Evolutionary conservation across 176 grass and related monocot species (phyloP), one percentile per base, ranked within the genome.

Genomic region (Eragrostis curvula): DNA sequence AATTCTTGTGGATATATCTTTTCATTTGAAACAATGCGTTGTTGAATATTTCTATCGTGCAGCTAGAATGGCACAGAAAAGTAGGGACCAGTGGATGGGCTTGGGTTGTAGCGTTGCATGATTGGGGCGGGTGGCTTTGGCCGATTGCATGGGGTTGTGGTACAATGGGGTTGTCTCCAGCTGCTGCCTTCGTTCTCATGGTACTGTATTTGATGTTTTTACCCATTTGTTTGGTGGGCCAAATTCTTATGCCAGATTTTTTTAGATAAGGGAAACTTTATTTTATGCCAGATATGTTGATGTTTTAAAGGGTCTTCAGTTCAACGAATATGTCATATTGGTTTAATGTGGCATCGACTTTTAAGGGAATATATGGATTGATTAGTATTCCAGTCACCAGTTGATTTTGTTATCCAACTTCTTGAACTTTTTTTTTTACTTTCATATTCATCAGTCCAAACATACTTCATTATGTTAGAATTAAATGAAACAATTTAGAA

Each of bases 151-250:
- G 65, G 17, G 17, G 42, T 12, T 58, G 68, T 73, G 27, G 56
- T 40, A 50, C 25, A 53, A 28, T 82, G 78, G 58, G 24, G 49
- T 77, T 82, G 83, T 82, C 73, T 86, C 83, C 83, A 77, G 82
- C 77, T 81, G 53, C 62, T 71, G 24, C 75, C 70, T 77, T 85
- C 39, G 40, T 72, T 82, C 73, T 77, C 83, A 82, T 73, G 66
- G 40, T 65, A 67, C 78, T 88, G 40, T 65, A 67, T 82, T 88
- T 78, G 71, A 18, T 64, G 82, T 67, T 50, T 27, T 59, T 79
- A 43, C 25, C 56, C 53, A 25, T 56, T 64, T 70, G 46, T 80
- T 74, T 70, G 40, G 82, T 60, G 57, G 57, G 46, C 59, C 88
- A 57, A 78, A 23, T 81, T 48, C 48, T 12, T 17, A 60, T 20